Conservation (phyloP, 164 flowering plant species). For the Saururus chinensis region DNA sequence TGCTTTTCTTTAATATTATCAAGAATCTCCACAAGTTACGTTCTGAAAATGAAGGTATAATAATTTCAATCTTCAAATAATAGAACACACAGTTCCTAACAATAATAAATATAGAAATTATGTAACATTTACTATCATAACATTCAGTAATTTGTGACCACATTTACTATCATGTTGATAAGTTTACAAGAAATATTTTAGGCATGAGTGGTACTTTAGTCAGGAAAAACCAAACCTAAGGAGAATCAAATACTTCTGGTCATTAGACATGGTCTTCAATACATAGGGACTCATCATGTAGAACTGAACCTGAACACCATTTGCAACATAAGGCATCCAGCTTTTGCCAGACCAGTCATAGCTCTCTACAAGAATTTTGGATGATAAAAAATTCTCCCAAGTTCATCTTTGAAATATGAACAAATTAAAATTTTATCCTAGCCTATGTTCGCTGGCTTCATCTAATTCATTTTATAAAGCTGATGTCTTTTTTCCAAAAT, state of each 20-base stretch:
- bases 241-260: slow-evolving; percentile 42
- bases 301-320: slow-evolving; percentile 95
- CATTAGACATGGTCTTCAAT: slow-evolving; percentile 67
- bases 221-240: not conserved
- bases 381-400: not conserved
- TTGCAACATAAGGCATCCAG: slow-evolving; percentile 87
- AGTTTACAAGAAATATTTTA: not conserved
- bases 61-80: not conserved
- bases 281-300: slow-evolving; percentile 99
- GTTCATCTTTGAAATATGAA: too few species aligned
- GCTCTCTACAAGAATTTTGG: slow-evolving; percentile 39
- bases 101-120: too few species aligned
- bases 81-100: too few species aligned
- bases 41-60: slow-evolving; percentile 29
- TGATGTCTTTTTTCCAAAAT: too few species aligned
- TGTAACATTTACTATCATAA: too few species aligned
- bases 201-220: not conserved
- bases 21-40: slow-evolving; percentile 79
- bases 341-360: slow-evolving; percentile 90
- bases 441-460: too few species aligned
- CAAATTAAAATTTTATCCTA: too few species aligned
- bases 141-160: too few species aligned
- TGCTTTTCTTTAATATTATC: slow-evolving; percentile 80
- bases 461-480: too few species aligned
- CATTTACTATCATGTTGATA: not conserved